Percentiles rank a stretch among this genome's conserved stretches.
Evolutionary conservation across 2,329 filamentous ascomycete species (phyloP).

Genomic region (Colletotrichum sp.): DNA sequence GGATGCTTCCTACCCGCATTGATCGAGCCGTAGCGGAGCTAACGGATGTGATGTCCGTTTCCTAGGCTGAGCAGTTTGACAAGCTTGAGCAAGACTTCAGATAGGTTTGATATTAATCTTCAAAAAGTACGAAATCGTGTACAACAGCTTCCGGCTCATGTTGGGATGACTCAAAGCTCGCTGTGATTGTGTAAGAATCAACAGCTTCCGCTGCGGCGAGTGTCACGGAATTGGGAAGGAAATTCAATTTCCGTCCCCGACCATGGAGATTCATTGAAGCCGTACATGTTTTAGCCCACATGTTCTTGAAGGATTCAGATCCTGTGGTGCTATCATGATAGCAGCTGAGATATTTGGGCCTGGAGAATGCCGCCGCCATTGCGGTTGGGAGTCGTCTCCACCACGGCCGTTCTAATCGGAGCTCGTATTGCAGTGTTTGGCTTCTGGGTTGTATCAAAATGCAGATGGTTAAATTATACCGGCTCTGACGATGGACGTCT

Average conservation of each 20-base stretch:
- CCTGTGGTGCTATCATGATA: not conserved
- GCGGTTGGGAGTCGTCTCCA: not conserved
- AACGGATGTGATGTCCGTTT: not conserved
- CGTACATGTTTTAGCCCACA: fast-evolving
- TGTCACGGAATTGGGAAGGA: not conserved
- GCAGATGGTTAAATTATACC: not conserved
- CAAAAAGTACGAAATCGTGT: not conserved
- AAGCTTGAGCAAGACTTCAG: not conserved
- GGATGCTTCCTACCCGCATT: not conserved
- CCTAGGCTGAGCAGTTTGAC: not conserved
- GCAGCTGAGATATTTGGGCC: not conserved
- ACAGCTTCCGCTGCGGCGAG: not conserved
- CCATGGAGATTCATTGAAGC: fast-evolving
- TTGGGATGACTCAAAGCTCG: not conserved
- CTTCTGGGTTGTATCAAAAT: not conserved
- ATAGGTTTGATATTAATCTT: fast-evolving
- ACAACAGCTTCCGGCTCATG: not conserved
- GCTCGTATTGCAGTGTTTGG: not conserved
- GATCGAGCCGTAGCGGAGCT: not conserved
- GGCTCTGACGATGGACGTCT: not conserved
- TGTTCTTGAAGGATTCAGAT: not conserved
- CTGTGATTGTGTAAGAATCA: not conserved
- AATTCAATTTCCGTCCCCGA: fast-evolving
- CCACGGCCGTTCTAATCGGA: fast-evolving
- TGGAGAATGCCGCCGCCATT: not conserved